These are phyloP conservation scores for Myriosclerotinia duriaeana DNA, from an alignment of 2,329 filamentous ascomycete genomes.

Conservation along the genomic window DNA sequence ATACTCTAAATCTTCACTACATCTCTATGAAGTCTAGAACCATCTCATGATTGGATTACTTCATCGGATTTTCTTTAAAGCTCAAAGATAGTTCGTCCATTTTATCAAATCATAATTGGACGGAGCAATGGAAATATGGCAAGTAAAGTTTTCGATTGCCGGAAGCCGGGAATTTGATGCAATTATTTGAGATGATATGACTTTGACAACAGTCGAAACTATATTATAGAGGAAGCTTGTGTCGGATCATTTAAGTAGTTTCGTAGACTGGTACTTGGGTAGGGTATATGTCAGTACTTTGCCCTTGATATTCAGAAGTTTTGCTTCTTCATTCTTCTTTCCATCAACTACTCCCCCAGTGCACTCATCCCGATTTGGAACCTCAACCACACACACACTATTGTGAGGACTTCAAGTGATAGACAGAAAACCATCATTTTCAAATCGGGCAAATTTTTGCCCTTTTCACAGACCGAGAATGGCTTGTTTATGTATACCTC, in stretches of 20 bases:
- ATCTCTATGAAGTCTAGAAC: not conserved
- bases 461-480: not conserved
- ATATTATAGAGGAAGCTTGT: not conserved
- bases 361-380: not conserved
- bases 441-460: not conserved
- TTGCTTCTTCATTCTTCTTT: not conserved
- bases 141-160: slow-evolving; percentile 3
- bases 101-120: slow-evolving; percentile 9
- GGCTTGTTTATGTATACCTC: not conserved
- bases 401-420: not conserved
- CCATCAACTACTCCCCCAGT: not conserved
- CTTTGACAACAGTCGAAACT: not conserved
- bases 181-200: too few species aligned
- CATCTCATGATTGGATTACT: not conserved
- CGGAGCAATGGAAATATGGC: not conserved
- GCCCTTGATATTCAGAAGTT: not conserved
- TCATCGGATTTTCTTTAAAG: not conserved
- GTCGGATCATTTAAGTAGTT: not conserved
- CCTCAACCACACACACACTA: not conserved
- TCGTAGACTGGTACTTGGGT: too few species aligned
- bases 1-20: not conserved
- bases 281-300: not conserved
- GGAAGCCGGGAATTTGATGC: not conserved
- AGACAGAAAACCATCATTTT: not conserved
- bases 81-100: not conserved